Evolutionary conservation across 495 filamentous ascomycete species (phyloP), one percentile per base, ranked within the genome.

Genomic region (Parathielavia appendiculata): DNA sequence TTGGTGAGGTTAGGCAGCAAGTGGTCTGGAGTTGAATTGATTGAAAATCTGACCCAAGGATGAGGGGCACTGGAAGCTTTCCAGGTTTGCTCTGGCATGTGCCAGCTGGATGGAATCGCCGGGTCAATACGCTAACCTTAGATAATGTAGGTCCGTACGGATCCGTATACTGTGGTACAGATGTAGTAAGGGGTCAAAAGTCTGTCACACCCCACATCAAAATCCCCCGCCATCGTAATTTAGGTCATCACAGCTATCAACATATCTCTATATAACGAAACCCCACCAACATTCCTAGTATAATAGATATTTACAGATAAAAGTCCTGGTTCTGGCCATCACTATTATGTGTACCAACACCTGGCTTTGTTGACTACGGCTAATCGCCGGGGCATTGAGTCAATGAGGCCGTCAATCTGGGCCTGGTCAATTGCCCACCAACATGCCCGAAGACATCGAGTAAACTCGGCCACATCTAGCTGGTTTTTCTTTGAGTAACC

Each of bases 321-420:
- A 36, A 35, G 47, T 16, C 47, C 47, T n/a, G 14, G 47, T 50
- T 35, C 26, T 17, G 19, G 47, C 26, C 26, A 35, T 50, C 14
- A 50, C 34, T 50, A 50, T 50, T 50, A 35, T 50, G 47, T 50
- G 12, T 50, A 50, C 47, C 26, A 50, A 36, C 47, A 26, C 26
- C 47, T 35, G 12, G 47, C n/a, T n/a, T n/a, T n/a, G n/a, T n/a
- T n/a, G n/a, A n/a, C n/a, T n/a, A n/a, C n/a, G n/a, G n/a, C n/a
- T 30, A 48, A 48, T 26, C 45, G 45, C 6, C 12, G 20, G 2
- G 45, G 45, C 8, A 48, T 48, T 11, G 22, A 26, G 45, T 48
- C n/a, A n/a, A 48, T 32, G 22, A 48, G 22, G 22, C 23, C 8
- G 45, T 48, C 45, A 48, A 48, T 19, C 45, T 32, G n/a, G n/a